These are phyloP conservation scores for Takashimella tepidaria DNA, from an alignment of 1,284 basidiomycete species.

Conservation along the genomic window DNA sequence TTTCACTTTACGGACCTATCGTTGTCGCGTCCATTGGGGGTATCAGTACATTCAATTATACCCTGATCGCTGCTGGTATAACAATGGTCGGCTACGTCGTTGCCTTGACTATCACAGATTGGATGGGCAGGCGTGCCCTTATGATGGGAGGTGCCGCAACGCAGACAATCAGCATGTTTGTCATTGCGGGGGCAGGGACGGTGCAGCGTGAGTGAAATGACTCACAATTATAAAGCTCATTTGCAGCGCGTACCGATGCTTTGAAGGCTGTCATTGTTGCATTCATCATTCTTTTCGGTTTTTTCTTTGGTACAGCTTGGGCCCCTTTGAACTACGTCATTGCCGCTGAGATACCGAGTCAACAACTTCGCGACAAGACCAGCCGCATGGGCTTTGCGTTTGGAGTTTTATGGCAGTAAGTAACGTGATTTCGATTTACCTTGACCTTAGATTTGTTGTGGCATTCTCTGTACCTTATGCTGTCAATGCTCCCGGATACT, in stretches of 20 bases:
- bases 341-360: neutral
- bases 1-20: constrained; percentile 4
- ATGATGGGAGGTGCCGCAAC: neutral
- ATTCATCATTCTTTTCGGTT: constrained; percentile 2
- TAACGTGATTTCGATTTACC: neutral
- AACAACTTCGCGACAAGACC: constrained; percentile 4
- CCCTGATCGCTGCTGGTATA: neutral
- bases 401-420: neutral
- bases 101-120: neutral
- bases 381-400: neutral
- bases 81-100: neutral
- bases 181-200: too few relatives aligned
- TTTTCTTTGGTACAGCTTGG: constrained; percentile 2
- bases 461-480: constrained; percentile 11
- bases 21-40: constrained; percentile 1
- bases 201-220: too few relatives aligned
- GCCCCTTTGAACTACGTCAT: neutral
- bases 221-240: too few relatives aligned
- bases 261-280: constrained; percentile 2
- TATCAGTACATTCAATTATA: neutral
- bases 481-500: constrained; percentile 1
- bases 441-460: constrained; percentile 1
- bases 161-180: neutral
- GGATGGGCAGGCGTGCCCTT: neutral
- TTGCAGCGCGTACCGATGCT: neutral